These are phyloP conservation scores for Lyophyllum semitale DNA, from an alignment of 768 basidiomycete genomes.

Conservation along the genomic window DNA sequence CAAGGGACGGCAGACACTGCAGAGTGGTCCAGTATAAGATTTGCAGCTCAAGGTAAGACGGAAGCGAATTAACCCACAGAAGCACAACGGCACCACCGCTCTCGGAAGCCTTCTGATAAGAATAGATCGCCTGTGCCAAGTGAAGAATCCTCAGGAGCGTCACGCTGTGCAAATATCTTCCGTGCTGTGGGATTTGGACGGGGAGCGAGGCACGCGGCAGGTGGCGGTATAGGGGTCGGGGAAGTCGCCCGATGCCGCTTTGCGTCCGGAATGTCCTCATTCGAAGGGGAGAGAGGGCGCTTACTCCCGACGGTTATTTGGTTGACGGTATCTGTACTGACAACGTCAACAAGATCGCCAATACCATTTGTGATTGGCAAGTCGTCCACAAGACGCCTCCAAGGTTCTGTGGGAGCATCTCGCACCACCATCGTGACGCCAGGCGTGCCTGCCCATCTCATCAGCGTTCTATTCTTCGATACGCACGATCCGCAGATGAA, in stretches of 20 bases:
- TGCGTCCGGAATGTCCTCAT: constrained; percentile 33
- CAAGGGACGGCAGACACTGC: constrained; percentile 63
- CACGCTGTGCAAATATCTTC: constrained; percentile 38
- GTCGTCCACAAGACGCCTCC: constrained; percentile 51
- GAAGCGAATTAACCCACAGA: constrained; percentile 40
- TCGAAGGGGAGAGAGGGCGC: constrained; percentile 48
- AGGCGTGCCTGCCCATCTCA: constrained; percentile 65
- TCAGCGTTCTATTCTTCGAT: constrained; percentile 50
- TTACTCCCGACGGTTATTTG: constrained; percentile 40
- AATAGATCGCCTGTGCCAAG: constrained; percentile 75
- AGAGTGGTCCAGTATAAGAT: constrained; percentile 5
- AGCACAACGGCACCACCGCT: constrained; percentile 78
- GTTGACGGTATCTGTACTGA: constrained; percentile 19
- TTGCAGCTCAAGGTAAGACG: constrained; percentile 3
- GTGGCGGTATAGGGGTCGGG: constrained; percentile 17
- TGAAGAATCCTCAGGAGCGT: constrained; percentile 21
- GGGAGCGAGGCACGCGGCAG: constrained; percentile 56
- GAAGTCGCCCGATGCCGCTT: constrained; percentile 36
- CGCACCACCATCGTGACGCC: constrained; percentile 72
- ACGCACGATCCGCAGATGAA: constrained; percentile 77
- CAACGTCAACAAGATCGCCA: constrained; percentile 23
- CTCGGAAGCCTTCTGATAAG: constrained; percentile 69
- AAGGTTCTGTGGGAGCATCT: constrained; percentile 42
- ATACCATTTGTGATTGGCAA: constrained; percentile 20
- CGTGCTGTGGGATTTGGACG: constrained; percentile 45